Evolutionary conservation across 140 eudicot genomes (phyloP).

Genomic region (Flaveria floridana): DNA sequence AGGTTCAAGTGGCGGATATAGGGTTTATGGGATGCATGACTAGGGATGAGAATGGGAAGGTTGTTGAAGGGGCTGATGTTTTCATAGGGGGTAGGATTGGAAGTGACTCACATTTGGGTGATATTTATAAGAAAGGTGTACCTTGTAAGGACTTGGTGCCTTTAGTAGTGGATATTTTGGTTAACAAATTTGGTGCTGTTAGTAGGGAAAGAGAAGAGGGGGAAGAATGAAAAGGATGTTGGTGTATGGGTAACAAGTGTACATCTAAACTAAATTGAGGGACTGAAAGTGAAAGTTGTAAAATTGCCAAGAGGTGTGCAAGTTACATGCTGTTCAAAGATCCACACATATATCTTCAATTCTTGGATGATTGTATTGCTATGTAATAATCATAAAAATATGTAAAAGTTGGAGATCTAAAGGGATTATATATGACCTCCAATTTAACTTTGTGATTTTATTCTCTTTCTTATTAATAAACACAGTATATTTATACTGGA

Average conservation of each 20-base stretch:
- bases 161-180: conserved; percentile 73
- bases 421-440: neutral
- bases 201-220: conserved; percentile 66
- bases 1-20: conserved; percentile 93
- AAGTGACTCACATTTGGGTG: conserved; percentile 88
- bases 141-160: conserved; percentile 90
- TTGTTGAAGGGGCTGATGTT: conserved; percentile 84
- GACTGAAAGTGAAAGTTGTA: conserved; percentile 26
- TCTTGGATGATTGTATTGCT: conserved; percentile 23
- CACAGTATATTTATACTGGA: neutral
- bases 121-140: conserved; percentile 72
- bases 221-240: conserved; percentile 51
- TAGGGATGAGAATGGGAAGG: conserved; percentile 65
- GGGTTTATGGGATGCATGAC: conserved; percentile 99
- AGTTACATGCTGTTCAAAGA: conserved; percentile 20
- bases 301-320: conserved; percentile 5
- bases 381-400: conserved; percentile 14
- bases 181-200: conserved; percentile 71
- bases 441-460: conserved; percentile 14
- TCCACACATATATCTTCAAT: conserved; percentile 25
- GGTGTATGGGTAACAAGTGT: conserved; percentile 24
- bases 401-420: conserved; percentile 24
- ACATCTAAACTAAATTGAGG: conserved; percentile 26
- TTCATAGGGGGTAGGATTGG: conserved; percentile 89
- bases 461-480: conserved; percentile 4